Evolutionary conservation across 371 early-diverging fungal genomes (phyloP), one percentile per base, ranked within the genome.

Genomic region (Mucor indicus): DNA sequence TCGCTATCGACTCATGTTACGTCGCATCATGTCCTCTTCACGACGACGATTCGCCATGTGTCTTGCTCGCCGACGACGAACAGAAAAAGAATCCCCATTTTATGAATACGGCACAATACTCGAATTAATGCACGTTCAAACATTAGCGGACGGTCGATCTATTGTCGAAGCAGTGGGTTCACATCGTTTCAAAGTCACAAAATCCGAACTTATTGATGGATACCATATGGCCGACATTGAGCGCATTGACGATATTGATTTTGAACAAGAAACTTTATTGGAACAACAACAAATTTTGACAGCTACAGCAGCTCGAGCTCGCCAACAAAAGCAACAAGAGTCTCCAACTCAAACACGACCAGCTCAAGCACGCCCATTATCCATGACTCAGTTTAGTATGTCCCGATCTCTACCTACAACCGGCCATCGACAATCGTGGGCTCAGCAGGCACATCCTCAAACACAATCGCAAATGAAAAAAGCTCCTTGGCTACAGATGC

Each of bases 31-130:
- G 54, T 67, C 68, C 37, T 72, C 79, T 12, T 57, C 64, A 22
- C 60, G 70, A 38, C 64, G 65, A 19, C 48, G 73, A 25, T 83
- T 84, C 55, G 85, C 81, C 6, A 80, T 87, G 73, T 84, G 83
- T 30, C 47, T 83, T 8, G 43, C 46, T 0, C 20, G 43, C 4
- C 32, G 60, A 17, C 38, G 50, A 30, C 32, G 41, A n/a, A 44
- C 46, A 7, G 56, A 51, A 10, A 33, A 50, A 0, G 54, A 49
- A 20, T 46, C 58, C 4, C 65, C 62, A 0, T 74, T 62, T 33
- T 50, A 57, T 15, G 62, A 57, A 10, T 69, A 60, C 20, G 80
- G 80, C 3, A 80, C 76, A 3, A 80, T 80, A 64, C 24, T 78
- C 12, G 69, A 72, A 38, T 46, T 75, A 12, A 49, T 54, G 23